These are phyloP conservation scores for Ganoderma meredithae DNA, from an alignment of 1,284 basidiomycete genomes.

Conservation along the genomic window DNA sequence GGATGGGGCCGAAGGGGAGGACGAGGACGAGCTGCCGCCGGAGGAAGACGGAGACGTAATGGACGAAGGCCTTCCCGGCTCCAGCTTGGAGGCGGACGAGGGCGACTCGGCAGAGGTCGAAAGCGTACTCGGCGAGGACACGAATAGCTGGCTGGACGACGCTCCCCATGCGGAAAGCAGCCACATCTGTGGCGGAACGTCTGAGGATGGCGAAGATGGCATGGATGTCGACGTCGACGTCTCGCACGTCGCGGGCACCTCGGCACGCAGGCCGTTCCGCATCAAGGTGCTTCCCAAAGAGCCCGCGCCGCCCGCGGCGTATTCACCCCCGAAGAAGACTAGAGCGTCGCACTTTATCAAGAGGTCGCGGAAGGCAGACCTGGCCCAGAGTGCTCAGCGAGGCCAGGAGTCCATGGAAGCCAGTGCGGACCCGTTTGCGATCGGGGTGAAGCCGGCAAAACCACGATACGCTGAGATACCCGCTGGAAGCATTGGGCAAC, in stretches of 20 bases:
- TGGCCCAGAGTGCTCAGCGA: conserved; percentile 5
- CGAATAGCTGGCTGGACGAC: conserved; percentile 11
- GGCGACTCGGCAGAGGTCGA: conserved; percentile 19
- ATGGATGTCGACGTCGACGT: conserved; percentile 2
- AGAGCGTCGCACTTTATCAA: conserved; percentile 29
- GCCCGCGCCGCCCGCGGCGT: conserved; percentile 13
- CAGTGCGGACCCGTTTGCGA: not conserved
- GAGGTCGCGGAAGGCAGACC: conserved; percentile 19
- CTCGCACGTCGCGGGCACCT: conserved; percentile 2
- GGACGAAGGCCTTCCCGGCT: not conserved
- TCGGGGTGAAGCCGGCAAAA: not conserved
- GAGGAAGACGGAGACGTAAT: not conserved
- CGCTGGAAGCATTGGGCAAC: not conserved
- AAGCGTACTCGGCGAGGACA: conserved; percentile 19
- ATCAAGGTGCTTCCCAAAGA: conserved; percentile 15
- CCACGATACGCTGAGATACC: not conserved
- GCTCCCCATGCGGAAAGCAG: conserved; percentile 29
- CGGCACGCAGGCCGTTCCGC: conserved; percentile 11
- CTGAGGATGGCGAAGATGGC: not conserved
- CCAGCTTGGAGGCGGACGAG: not conserved
- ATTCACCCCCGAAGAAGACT: conserved; percentile 35
- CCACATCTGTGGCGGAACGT: conserved; percentile 15
- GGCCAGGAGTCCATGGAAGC: conserved; percentile 1
- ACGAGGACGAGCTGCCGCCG: too few species aligned
- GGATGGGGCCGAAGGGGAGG: too few species aligned